Percentiles rank a stretch among this genome's conserved stretches.
Conservation (phyloP, 352 stramenopile genomes). For the Pythium monospermum region DNA sequence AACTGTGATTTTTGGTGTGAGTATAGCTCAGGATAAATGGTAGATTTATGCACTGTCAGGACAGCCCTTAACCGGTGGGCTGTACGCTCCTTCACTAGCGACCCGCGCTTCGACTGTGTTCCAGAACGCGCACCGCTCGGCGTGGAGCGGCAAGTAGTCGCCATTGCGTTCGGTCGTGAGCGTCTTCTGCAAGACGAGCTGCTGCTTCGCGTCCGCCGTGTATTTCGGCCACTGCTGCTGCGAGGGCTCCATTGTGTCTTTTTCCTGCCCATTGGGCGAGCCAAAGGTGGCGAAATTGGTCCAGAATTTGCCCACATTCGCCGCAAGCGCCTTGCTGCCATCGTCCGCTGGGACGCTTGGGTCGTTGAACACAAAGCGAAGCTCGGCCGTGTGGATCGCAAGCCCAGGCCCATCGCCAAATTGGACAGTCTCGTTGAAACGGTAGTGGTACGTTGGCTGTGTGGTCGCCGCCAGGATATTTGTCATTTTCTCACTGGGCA, state of each 20-base stretch:
- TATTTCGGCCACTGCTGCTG: conserved; percentile 3
- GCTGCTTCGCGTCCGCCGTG: neutral
- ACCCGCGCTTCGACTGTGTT: conserved; percentile 5
- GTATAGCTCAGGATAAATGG: too few relatives aligned
- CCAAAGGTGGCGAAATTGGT: conserved; percentile 12
- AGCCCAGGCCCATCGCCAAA: conserved; percentile 1
- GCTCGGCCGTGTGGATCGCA: conserved; percentile 2
- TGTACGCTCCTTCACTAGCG: neutral
- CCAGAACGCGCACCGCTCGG: conserved; percentile 13
- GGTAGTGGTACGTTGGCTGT: conserved; percentile 13
- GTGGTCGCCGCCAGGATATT: neutral
- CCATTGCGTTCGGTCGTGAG: conserved; percentile 8
- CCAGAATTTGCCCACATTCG: conserved; percentile 4
- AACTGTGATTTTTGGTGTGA: too few relatives aligned
- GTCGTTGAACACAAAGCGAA: conserved; percentile 15
- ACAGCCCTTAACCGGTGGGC: too few relatives aligned
- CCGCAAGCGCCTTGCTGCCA: neutral
- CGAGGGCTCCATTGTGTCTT: too few relatives aligned
- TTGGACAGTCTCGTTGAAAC: conserved; percentile 5
- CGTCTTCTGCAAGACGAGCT: conserved; percentile 15
- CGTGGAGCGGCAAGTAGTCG: conserved; percentile 7
- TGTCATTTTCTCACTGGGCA: conserved; percentile 8
- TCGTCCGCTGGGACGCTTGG: neutral
- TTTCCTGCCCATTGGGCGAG: conserved; percentile 9
- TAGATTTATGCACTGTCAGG: too few relatives aligned